These are phyloP conservation scores for Ceratocystis papillata DNA, from an alignment of 2,329 filamentous ascomycete genomes.

Conservation along the genomic window DNA sequence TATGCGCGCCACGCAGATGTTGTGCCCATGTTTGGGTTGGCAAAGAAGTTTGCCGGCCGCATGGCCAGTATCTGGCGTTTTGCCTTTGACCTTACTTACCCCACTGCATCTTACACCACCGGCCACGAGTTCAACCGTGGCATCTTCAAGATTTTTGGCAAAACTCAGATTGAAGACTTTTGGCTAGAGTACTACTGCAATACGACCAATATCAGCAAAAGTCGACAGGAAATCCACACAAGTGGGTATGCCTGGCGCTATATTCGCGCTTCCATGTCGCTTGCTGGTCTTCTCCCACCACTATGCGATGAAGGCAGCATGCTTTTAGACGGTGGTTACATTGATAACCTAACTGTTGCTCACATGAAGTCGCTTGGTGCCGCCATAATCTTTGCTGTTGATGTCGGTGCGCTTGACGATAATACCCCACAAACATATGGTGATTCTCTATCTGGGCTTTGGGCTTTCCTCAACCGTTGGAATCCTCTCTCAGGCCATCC, in stretches of 20 bases:
- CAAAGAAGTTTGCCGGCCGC: slow-evolving; percentile 95
- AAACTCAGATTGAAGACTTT: slow-evolving; percentile 96
- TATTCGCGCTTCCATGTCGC: slow-evolving; percentile 89
- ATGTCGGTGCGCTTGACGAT: slow-evolving; percentile 87
- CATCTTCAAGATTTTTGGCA: slow-evolving; percentile 96
- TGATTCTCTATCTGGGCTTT: slow-evolving; percentile 86
- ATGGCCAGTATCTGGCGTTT: slow-evolving; percentile 99
- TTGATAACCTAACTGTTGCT: slow-evolving; percentile 91
- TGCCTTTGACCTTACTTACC: slow-evolving; percentile 88
- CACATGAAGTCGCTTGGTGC: slow-evolving; percentile 94
- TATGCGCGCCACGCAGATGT: slow-evolving; percentile 95
- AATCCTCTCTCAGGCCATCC: slow-evolving; percentile 83
- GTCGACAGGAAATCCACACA: slow-evolving; percentile 81
- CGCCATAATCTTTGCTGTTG: slow-evolving; percentile 88
- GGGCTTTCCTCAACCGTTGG: slow-evolving; percentile 93
- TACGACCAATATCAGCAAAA: slow-evolving; percentile 96
- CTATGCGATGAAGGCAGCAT: slow-evolving; percentile 95
- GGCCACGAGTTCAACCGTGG: slow-evolving; percentile 98
- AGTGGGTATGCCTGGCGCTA: slow-evolving; percentile 97
- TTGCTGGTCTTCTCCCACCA: slow-evolving; percentile 83
- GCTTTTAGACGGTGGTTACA: slow-evolving; percentile 90
- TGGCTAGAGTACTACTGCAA: slow-evolving; percentile 99
- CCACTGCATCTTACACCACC: slow-evolving; percentile 91
- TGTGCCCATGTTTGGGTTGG: slow-evolving; percentile 90
- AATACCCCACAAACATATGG: slow-evolving; percentile 85